phyloP scores from a whole-genome alignment of 768 basidiomycete genomes.

The Pleurotus ostreatus region DNA sequence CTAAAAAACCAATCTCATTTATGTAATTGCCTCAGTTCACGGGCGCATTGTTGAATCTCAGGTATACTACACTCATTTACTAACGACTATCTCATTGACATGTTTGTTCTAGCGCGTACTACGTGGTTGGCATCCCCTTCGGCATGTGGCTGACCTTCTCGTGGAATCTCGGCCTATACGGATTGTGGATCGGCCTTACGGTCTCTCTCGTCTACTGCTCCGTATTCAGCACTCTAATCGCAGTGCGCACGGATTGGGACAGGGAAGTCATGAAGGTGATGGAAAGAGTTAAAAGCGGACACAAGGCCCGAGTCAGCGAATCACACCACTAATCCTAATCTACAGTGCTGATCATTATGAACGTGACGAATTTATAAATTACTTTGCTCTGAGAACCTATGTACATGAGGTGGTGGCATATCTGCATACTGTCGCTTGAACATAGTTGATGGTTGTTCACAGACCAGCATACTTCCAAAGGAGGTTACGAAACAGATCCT shows the following conservation, averaged over 20 bases:
- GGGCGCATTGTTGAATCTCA: slow-evolving; percentile 78
- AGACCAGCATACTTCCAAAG: slow-evolving; percentile 1
- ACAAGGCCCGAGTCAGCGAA: too few relatives aligned
- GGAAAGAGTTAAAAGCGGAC: slow-evolving; percentile 33
- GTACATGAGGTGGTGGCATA: too few relatives aligned
- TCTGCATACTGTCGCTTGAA: too few relatives aligned
- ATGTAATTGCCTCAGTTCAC: slow-evolving; percentile 37
- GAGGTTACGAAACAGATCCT: not conserved
- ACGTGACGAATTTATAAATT: too few relatives aligned
- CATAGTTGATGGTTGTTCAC: not conserved
- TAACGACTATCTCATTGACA: not conserved
- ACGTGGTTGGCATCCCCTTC: slow-evolving; percentile 77
- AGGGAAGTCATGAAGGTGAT: slow-evolving; percentile 61
- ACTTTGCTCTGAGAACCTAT: too few relatives aligned
- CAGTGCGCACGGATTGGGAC: slow-evolving; percentile 63
- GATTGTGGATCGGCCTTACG: slow-evolving; percentile 85
- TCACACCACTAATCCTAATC: too few relatives aligned
- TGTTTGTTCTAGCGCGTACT: slow-evolving; percentile 54
- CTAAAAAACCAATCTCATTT: too few relatives aligned
- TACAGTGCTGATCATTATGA: too few relatives aligned
- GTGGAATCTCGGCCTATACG: slow-evolving; percentile 51
- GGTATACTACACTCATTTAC: slow-evolving; percentile 29
- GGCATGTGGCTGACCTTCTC: slow-evolving; percentile 77
- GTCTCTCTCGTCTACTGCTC: slow-evolving; percentile 58
- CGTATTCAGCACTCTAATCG: slow-evolving; percentile 48